phyloP scores from a whole-genome alignment of 225 moss, liverwort and hornwort genomes.

The Ulota crispa region DNA sequence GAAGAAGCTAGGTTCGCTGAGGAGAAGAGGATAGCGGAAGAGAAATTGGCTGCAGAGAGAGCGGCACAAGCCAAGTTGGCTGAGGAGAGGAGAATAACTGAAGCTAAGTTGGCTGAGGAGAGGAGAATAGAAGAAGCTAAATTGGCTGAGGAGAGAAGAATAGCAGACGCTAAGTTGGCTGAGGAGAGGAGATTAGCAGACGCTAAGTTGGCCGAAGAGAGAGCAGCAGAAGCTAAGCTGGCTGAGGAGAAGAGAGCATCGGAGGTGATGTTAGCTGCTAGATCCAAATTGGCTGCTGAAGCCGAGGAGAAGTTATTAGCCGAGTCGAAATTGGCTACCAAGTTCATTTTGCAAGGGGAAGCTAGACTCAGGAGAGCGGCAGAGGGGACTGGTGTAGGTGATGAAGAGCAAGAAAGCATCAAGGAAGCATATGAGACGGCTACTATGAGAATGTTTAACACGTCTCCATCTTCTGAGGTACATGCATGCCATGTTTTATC shows the following conservation, averaged over 20 bases:
- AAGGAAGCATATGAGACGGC: conserved; percentile 52
- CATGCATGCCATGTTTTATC: background rate
- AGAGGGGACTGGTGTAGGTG: conserved; percentile 42
- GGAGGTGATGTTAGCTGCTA: conserved; percentile 34
- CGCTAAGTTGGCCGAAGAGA: conserved; percentile 50
- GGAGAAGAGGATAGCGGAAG: conserved; percentile 33
- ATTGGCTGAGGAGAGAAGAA: conserved; percentile 44
- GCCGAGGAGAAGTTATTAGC: conserved; percentile 54
- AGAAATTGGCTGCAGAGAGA: conserved; percentile 49
- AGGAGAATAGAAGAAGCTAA: conserved; percentile 27
- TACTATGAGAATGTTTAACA: conserved; percentile 5
- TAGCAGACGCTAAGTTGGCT: conserved; percentile 39
- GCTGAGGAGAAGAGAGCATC: conserved; percentile 44
- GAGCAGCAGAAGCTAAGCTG: conserved; percentile 45
- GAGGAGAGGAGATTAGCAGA: conserved; percentile 32
- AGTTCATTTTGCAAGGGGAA: conserved; percentile 39
- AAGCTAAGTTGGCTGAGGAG: conserved; percentile 48
- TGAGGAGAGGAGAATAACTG: conserved; percentile 25
- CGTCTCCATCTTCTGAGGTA: conserved; percentile 41
- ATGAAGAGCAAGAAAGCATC: conserved; percentile 52
- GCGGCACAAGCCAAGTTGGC: conserved; percentile 39
- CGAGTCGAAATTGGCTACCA: conserved; percentile 51
- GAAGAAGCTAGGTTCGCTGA: conserved; percentile 47
- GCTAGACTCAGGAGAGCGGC: conserved; percentile 31
- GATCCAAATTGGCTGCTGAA: conserved; percentile 35